Evolutionary conservation across 352 stramenopile species (phyloP).

Genomic region (Vaucheria bursata): DNA sequence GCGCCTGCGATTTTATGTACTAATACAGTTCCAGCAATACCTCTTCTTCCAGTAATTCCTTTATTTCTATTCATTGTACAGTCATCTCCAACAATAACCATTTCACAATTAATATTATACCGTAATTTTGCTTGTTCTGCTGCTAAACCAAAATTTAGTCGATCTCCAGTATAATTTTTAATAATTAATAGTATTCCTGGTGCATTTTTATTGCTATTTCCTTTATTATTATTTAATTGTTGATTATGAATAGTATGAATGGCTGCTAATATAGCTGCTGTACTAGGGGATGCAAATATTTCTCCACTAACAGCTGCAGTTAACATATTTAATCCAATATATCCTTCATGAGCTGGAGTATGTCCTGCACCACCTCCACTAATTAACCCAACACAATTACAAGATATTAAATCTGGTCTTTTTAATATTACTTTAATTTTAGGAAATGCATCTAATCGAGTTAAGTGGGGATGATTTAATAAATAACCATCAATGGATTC

Average conservation of each 20-base stretch:
- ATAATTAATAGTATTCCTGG: slow-evolving; percentile 85
- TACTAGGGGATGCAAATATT: slow-evolving; percentile 89
- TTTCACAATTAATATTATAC: too few species aligned
- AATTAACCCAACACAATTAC: slow-evolving; percentile 46
- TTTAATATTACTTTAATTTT: neutral
- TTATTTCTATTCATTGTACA: too few species aligned
- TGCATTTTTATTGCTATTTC: too few species aligned
- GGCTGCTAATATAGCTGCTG: slow-evolving; percentile 81
- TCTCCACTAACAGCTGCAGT: slow-evolving; percentile 87
- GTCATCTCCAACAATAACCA: too few species aligned
- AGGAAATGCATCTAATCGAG: neutral
- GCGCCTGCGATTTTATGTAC: too few species aligned
- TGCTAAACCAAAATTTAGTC: slow-evolving; percentile 95
- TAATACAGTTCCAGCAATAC: too few species aligned
- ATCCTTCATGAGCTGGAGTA: slow-evolving; percentile 90
- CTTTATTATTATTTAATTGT: too few species aligned
- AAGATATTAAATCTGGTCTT: too few species aligned
- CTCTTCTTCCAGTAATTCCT: too few species aligned
- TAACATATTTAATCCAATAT: slow-evolving; percentile 89
- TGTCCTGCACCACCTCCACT: slow-evolving; percentile 73
- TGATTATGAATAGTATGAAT: too few species aligned
- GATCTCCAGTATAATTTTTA: slow-evolving; percentile 98
- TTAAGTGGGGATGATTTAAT: neutral
- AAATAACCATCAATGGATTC: neutral
- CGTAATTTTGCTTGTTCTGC: too few species aligned